These are phyloP conservation scores for Rhododendron kiyosumense DNA, from an alignment of 148 eudicot genomes.

Conservation along the genomic window DNA sequence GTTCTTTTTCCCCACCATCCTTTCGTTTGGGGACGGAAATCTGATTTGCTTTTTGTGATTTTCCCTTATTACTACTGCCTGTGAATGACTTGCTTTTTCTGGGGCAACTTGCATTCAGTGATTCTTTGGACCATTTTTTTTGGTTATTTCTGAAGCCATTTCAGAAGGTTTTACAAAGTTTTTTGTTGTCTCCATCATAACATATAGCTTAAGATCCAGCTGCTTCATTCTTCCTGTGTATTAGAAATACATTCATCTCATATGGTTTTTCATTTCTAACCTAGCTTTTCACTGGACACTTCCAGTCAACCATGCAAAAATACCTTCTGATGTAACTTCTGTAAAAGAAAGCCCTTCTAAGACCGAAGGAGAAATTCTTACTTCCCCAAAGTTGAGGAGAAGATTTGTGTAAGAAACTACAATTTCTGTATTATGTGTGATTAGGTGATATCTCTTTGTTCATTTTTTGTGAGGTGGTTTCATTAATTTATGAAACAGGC, in stretches of 20 bases:
- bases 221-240: neutral
- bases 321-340: slow-evolving; percentile 29
- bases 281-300: neutral
- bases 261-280: neutral
- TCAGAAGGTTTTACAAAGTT: neutral
- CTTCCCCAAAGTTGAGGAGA: slow-evolving; percentile 64
- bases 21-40: neutral
- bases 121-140: neutral
- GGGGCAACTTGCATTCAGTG: neutral
- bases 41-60: neutral
- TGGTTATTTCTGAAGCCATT: neutral
- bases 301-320: slow-evolving; percentile 18
- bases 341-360: slow-evolving; percentile 32
- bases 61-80: neutral
- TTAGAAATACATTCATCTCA: neutral
- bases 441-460: neutral
- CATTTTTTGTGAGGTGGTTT: neutral
- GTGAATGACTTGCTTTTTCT: neutral
- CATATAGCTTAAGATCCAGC: neutral
- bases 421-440: neutral
- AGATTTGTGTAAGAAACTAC: slow-evolving; percentile 58
- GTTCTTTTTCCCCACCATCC: neutral
- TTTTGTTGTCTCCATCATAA: neutral
- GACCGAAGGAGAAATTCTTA: slow-evolving; percentile 32
- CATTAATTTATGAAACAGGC: slow-evolving; percentile 29